Evolutionary conservation across 73 alveolate genomes (phyloP), one percentile per base, ranked within the genome.

Genomic region (Paramecium sexaurelia): DNA sequence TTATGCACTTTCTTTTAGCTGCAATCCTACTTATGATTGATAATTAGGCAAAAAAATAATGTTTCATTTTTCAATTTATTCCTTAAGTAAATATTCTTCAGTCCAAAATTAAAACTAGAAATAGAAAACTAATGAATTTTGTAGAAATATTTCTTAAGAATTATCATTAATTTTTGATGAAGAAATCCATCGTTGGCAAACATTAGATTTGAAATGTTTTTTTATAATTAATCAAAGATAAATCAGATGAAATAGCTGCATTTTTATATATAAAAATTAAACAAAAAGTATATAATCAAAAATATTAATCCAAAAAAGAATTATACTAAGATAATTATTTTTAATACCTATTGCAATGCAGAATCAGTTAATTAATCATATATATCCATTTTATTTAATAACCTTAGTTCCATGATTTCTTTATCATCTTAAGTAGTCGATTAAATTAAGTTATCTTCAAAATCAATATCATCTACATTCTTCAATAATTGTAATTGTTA

Each of bases 31-130:
- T 66, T 55, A 17, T 86, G 36, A 17, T 86, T 32, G 24, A 86
- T 41, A n/a, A 32, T 17, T 5, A 22, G 56, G 11, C 75, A 55
- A 35, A 57, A 35, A 57, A 87, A 87, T 15, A 86, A 75, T 7
- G 87, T 32, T 17, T 86, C 93, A 66, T 86, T 86, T 13, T 57
- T 61, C 93, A 87, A 86, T 45, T 66, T 86, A 17, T 78, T 75
- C 57, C 93, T 55, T 22, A 86, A 36, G 17, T 86, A 86, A 10
- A 71, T 39, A 39, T 39, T 39, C 51, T n/a, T n/a, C n/a, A n/a
- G n/a, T n/a, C n/a, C n/a, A n/a, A n/a, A n/a, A n/a, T n/a, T n/a
- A n/a, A n/a, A n/a, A n/a, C n/a, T n/a, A n/a, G n/a, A n/a, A n/a
- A n/a, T n/a, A n/a, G n/a, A n/a, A n/a, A n/a, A n/a, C n/a, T n/a